Base-by-base conservation (phyloP, 495 filamentous ascomycete genomes). In the Staphylotrichum longicolle region DNA sequence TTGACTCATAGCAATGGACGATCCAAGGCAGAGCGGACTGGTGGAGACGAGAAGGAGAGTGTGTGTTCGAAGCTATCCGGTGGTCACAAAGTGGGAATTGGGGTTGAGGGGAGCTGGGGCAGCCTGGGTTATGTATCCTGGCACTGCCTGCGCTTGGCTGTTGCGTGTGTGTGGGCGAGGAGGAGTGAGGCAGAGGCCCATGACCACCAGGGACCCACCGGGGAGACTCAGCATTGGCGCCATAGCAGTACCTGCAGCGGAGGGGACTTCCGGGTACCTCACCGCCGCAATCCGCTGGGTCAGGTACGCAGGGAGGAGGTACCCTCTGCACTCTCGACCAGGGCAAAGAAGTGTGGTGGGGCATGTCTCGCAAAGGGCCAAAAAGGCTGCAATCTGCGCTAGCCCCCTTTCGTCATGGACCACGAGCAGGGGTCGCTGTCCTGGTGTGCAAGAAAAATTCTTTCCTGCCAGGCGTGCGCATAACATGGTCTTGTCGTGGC, bases 141-240 rank as follows among this genome's bases (percentile, higher is more conserved):
- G 62, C 63, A 42, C 50, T 58, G 60, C 55, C 66, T 60, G 61
- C 63, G 61, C 69, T 62, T 42, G 64, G 64, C 64, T 67, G 58
- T 57, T 63, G 66, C 54, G 51, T 47, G 51, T 63, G 66, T 63
- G 65, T 65, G 62, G 45, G 68, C 54, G 56, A 41, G 48, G 57
- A 57, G 47, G 63, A 61, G 42, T 14, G 63, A 70, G 63, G 63
- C 61, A 68, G 65, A 64, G 57, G 63, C 71, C 69, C 68, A 72
- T 74, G 71, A 74, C 71, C 71, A 74, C 68, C 63, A 71, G 68
- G 66, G 70, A 66, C 69, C 69, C 70, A 65, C 59, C 20, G 58
- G 64, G 39, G 54, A 64, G 51, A 64, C 70, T 67, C 60, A 72
- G 70, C 70, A 74, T 58, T 60, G 61, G 61, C 63, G 64, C 65